These are phyloP conservation scores for Globisporangium megalacanthum DNA, from an alignment of 352 stramenopile genomes.

Conservation along the genomic window DNA sequence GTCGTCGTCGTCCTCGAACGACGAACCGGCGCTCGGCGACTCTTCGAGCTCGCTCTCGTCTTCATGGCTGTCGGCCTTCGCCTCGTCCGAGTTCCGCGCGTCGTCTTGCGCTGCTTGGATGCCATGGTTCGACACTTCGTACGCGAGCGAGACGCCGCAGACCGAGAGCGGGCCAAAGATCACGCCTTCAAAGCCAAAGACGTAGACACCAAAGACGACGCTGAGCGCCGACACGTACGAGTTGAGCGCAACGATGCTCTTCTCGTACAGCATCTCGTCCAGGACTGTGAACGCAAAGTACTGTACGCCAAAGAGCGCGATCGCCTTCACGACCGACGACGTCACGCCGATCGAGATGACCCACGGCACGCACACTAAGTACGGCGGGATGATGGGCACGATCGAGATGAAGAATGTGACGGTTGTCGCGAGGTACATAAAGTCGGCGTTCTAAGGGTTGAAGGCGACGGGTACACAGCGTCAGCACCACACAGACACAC, in stretches of 20 bases:
- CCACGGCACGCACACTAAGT: conserved; percentile 82
- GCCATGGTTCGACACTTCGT: conserved; percentile 83
- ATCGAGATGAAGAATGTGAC: conserved; percentile 88
- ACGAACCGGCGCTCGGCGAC: conserved; percentile 34
- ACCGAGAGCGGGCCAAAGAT: conserved; percentile 83
- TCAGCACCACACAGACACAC: not conserved
- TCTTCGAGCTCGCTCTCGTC: conserved; percentile 51
- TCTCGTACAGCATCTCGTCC: conserved; percentile 87
- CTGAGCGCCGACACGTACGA: conserved; percentile 84
- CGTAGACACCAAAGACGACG: conserved; percentile 83
- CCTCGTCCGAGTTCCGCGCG: conserved; percentile 31
- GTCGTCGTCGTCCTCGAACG: conserved; percentile 28
- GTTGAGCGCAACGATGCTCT: conserved; percentile 81
- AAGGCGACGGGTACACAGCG: not conserved
- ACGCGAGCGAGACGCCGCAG: conserved; percentile 78
- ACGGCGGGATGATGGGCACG: conserved; percentile 82
- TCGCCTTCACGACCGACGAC: conserved; percentile 74
- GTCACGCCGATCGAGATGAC: conserved; percentile 74
- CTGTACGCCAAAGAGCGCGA: conserved; percentile 74
- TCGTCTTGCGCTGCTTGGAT: conserved; percentile 83
- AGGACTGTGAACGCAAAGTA: conserved; percentile 83
- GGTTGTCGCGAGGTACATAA: conserved; percentile 81
- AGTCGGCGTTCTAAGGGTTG: conserved; percentile 62
- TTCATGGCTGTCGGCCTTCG: conserved; percentile 23
- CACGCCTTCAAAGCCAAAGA: conserved; percentile 85